phyloP scores from a whole-genome alignment of 176 grass and related monocot genomes.

The Zizania latifolia region DNA sequence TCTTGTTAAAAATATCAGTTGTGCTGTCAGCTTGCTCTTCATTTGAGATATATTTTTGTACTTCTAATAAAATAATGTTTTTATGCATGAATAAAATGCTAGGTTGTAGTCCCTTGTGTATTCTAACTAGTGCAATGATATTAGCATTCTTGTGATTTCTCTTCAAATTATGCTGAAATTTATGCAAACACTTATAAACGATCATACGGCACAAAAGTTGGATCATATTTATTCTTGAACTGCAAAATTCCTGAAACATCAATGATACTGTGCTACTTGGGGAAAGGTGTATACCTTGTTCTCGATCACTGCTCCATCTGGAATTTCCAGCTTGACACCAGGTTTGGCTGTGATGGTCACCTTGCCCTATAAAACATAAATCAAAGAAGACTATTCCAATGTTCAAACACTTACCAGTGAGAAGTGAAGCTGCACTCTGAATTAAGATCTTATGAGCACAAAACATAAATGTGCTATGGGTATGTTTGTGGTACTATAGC shows the following conservation, averaged over 20 bases:
- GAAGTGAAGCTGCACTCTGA: not conserved
- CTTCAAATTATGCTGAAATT: constrained; percentile 5
- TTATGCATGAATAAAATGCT: not conserved
- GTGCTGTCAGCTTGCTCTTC: not conserved
- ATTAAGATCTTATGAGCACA: not conserved
- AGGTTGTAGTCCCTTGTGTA: not conserved
- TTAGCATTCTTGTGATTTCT: not conserved
- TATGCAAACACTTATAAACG: not conserved
- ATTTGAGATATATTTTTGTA: not conserved
- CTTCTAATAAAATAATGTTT: not conserved
- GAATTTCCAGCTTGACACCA: constrained; percentile 69
- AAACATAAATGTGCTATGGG: too few species aligned
- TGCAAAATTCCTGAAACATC: not conserved
- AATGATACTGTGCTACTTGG: not conserved
- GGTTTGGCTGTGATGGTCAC: constrained; percentile 66
- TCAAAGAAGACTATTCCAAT: not conserved
- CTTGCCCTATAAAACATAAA: constrained; percentile 39
- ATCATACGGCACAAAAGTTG: not conserved
- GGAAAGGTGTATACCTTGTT: constrained; percentile 54
- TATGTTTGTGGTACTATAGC: too few species aligned
- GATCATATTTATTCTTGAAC: constrained; percentile 3
- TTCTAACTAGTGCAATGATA: not conserved
- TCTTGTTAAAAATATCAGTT: not conserved
- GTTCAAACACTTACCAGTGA: not conserved
- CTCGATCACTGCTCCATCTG: constrained; percentile 58